These are phyloP conservation scores for Berkeleyomyces basicola DNA, from an alignment of 2,329 filamentous ascomycete species.

Conservation along the genomic window DNA sequence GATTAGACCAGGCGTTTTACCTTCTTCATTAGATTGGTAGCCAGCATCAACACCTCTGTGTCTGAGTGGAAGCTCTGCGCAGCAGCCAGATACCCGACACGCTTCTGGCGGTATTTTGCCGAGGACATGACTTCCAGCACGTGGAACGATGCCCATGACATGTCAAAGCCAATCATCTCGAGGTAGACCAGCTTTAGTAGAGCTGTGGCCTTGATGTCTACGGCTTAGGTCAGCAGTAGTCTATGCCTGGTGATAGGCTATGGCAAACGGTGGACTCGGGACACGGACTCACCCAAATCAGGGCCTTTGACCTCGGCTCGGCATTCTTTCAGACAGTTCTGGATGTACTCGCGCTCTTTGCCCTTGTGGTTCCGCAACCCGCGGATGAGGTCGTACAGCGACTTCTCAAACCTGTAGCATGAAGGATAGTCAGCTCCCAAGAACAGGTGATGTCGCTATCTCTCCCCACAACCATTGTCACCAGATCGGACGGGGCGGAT, in stretches of 20 bases:
- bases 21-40: constrained; percentile 94
- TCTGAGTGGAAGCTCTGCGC: constrained; percentile 92
- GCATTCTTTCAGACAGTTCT: constrained; percentile 87
- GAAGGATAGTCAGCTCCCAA: neutral
- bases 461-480: constrained; percentile 13
- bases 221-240: neutral
- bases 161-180: constrained; percentile 98
- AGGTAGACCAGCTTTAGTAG: constrained; percentile 92
- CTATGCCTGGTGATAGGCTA: neutral
- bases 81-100: constrained; percentile 85
- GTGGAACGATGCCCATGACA: constrained; percentile 98
- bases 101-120: constrained; percentile 83
- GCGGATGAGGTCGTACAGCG: constrained; percentile 94
- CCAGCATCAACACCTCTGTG: constrained; percentile 93
- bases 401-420: constrained; percentile 85
- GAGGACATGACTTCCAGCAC: constrained; percentile 98
- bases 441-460: constrained; percentile 1
- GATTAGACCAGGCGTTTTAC: constrained; percentile 22
- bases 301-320: constrained; percentile 78
- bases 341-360: constrained; percentile 86
- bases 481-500: constrained; percentile 15
- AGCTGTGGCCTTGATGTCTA: constrained; percentile 89
- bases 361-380: constrained; percentile 92
- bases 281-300: constrained; percentile 58
- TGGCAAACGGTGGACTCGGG: neutral